Evolutionary conservation across 2,329 filamentous ascomycete species (phyloP).

Genomic region (Paracoccidioides brasiliensis): DNA sequence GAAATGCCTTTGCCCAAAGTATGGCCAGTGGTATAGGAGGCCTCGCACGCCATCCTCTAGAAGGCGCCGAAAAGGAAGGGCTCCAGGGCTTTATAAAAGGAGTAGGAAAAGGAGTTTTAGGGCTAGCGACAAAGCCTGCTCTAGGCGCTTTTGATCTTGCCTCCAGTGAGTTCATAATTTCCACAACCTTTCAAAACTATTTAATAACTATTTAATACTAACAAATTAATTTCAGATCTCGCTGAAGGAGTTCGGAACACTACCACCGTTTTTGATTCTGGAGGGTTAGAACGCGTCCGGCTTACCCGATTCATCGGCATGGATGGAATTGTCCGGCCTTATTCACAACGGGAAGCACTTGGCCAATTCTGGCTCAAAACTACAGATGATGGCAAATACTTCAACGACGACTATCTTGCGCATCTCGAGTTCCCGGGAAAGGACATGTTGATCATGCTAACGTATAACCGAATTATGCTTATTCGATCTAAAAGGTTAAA

Average conservation of each 20-base stretch:
- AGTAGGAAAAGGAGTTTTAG: conserved; percentile 85
- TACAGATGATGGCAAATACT: conserved; percentile 92
- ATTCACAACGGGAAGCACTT: conserved; percentile 85
- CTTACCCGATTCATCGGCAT: conserved; percentile 81
- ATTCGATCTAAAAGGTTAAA: conserved; percentile 74
- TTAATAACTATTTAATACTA: conserved; percentile 5
- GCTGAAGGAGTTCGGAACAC: conserved; percentile 97
- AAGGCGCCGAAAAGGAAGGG: conserved; percentile 92
- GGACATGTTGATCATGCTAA: conserved; percentile 83
- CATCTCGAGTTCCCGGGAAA: conserved; percentile 83
- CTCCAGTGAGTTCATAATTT: conserved; percentile 45
- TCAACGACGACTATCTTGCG: conserved; percentile 94
- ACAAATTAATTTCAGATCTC: conserved; percentile 42
- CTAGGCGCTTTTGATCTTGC: conserved; percentile 95
- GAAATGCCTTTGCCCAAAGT: conserved; percentile 86
- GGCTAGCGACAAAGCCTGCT: conserved; percentile 90
- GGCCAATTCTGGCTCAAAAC: conserved; percentile 99
- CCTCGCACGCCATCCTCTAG: conserved; percentile 80
- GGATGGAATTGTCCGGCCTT: conserved; percentile 88
- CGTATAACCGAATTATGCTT: conserved; percentile 74
- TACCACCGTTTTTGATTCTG: conserved; percentile 91
- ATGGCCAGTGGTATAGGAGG: conserved; percentile 89
- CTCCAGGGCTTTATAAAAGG: conserved; percentile 93
- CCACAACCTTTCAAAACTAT: neutral
- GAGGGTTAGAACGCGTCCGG: conserved; percentile 89